Conservation (phyloP, 2,329 filamentous ascomycete species). For the Dothideomycetes sp. region DNA sequence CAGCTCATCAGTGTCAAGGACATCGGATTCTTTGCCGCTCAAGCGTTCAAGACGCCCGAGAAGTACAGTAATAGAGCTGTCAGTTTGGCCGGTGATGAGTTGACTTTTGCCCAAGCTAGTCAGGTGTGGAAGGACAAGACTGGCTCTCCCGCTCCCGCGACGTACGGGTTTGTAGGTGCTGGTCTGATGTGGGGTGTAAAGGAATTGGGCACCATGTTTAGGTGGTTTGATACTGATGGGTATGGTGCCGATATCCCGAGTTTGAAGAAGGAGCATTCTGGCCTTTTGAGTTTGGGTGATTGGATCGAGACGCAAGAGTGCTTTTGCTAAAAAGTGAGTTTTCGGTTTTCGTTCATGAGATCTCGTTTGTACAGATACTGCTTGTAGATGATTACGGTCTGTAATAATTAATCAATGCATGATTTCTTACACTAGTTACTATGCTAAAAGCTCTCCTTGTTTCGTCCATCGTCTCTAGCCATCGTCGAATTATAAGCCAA, state of each 20-base stretch:
- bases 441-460: too few relatives aligned
- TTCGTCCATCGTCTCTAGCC: too few relatives aligned
- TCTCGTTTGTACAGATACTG: too few relatives aligned
- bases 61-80: constrained; percentile 38
- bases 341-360: too few relatives aligned
- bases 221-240: constrained; percentile 43
- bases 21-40: constrained; percentile 43
- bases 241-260: constrained; percentile 38
- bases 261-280: constrained; percentile 35
- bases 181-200: constrained; percentile 34
- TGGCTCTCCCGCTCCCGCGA: constrained; percentile 35
- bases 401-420: too few relatives aligned
- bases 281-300: constrained; percentile 13
- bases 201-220: constrained; percentile 24
- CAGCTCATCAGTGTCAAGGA: constrained; percentile 38
- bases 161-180: constrained; percentile 33
- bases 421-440: too few relatives aligned
- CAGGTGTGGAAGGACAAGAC: constrained; percentile 39
- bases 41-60: constrained; percentile 38
- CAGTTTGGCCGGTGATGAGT: constrained; percentile 44
- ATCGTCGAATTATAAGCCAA: too few relatives aligned
- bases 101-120: constrained; percentile 39
- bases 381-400: too few relatives aligned
- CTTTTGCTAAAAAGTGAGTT: constrained; percentile 1
- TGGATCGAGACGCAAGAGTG: constrained; percentile 16